Evolutionary conservation across 2,329 filamentous ascomycete genomes (phyloP).

Genomic region (Sporothrix variecibatus): DNA sequence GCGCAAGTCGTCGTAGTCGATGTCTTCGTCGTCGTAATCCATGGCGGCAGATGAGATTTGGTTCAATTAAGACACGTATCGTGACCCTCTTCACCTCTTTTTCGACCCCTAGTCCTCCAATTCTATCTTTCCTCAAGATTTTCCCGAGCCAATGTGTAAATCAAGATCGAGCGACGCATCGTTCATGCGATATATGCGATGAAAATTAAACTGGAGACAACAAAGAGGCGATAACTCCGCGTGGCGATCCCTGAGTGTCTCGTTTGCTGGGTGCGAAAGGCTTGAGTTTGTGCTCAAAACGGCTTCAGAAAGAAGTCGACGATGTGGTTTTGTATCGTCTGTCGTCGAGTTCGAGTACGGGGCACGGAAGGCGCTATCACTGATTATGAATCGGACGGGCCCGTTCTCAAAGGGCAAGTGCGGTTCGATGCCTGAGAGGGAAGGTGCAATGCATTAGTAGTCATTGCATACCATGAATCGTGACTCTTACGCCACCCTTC

Average conservation of each 20-base stretch:
- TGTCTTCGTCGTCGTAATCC: slow-evolving; percentile 28
- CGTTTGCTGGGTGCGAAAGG: no score
- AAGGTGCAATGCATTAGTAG: neutral
- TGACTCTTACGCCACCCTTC: slow-evolving; percentile 18
- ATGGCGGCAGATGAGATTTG: neutral
- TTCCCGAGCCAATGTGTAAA: neutral
- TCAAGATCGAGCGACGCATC: neutral
- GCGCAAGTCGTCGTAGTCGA: slow-evolving; percentile 53
- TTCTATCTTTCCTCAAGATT: neutral
- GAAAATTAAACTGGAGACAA: neutral
- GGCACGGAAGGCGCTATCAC: neutral
- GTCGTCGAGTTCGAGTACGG: neutral
- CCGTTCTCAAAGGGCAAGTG: neutral
- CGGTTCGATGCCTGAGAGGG: neutral
- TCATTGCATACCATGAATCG: neutral
- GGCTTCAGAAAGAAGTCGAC: neutral
- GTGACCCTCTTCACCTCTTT: neutral
- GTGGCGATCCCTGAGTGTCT: neutral
- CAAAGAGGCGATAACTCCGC: neutral
- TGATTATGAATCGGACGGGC: slow-evolving; percentile 1
- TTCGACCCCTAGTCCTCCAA: neutral
- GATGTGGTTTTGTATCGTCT: neutral
- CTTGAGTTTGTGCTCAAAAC: neutral
- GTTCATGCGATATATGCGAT: neutral
- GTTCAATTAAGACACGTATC: neutral